Evolutionary conservation across 257 asterid genomes (phyloP).

Genomic region (Fraxinus anomala): DNA sequence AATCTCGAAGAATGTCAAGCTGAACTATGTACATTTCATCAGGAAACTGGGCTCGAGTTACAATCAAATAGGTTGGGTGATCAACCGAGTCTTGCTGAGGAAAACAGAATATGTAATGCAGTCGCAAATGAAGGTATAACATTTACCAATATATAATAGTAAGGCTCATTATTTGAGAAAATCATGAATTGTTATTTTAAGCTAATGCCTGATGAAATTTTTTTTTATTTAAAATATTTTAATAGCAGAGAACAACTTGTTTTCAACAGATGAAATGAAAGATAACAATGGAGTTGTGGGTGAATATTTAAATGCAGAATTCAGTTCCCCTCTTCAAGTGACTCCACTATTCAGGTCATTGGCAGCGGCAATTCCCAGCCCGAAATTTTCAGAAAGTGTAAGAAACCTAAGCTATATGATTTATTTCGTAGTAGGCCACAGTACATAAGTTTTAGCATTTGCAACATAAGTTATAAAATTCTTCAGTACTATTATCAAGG

Average conservation of each 20-base stretch:
- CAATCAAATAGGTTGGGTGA: slow-evolving; percentile 44
- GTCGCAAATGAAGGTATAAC: slow-evolving; percentile 49
- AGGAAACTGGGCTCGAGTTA: slow-evolving; percentile 40
- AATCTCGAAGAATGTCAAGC: slow-evolving; percentile 55
- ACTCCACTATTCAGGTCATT: slow-evolving; percentile 89
- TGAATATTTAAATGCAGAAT: slow-evolving; percentile 52
- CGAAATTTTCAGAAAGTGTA: slow-evolving; percentile 96
- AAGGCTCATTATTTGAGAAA: slow-evolving; percentile 8
- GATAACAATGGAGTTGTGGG: slow-evolving; percentile 37
- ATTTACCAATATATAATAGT: slow-evolving; percentile 11
- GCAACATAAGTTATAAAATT: not conserved
- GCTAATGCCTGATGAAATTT: slow-evolving; percentile 19
- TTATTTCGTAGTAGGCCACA: not conserved
- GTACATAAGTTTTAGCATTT: not conserved
- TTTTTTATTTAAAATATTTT: not conserved
- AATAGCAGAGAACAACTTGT: slow-evolving; percentile 39
- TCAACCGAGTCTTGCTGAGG: slow-evolving; percentile 46
- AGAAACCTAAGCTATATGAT: slow-evolving; percentile 38
- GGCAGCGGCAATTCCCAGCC: slow-evolving; percentile 94
- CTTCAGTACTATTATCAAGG: not conserved
- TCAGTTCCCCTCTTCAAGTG: slow-evolving; percentile 77
- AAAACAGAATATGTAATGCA: slow-evolving; percentile 40
- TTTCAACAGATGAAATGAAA: slow-evolving; percentile 39
- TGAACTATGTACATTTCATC: slow-evolving; percentile 43
- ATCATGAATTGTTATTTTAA: slow-evolving; percentile 13